A percentile compares a stretch with the other conserved stretches of the same genome.
phyloP scores from a whole-genome alignment of 2,329 filamentous ascomycete genomes.

The Penicillium rolfsii region DNA sequence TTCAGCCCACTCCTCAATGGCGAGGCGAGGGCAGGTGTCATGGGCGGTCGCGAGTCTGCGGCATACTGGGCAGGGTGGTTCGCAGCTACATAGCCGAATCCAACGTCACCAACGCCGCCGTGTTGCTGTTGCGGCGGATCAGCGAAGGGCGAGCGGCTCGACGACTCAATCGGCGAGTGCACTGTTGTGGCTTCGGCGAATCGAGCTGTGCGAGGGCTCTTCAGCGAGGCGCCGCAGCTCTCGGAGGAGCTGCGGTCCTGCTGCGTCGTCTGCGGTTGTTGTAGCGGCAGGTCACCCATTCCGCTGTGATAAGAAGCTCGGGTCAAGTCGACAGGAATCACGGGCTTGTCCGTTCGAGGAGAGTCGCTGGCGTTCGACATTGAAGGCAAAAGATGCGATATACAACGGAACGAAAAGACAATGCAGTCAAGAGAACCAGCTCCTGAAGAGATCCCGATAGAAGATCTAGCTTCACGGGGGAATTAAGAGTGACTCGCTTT shows the following conservation, averaged over 20 bases:
- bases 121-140: slow-evolving; percentile 56
- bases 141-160: slow-evolving; percentile 53
- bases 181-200: slow-evolving; percentile 69
- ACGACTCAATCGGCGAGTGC: slow-evolving; percentile 61
- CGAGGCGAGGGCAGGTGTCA: slow-evolving; percentile 52
- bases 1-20: slow-evolving; percentile 90
- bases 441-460: slow-evolving; percentile 29
- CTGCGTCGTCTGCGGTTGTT: slow-evolving; percentile 33
- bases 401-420: slow-evolving; percentile 11
- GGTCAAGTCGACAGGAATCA: slow-evolving; percentile 46
- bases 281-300: slow-evolving; percentile 33
- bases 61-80: slow-evolving; percentile 55
- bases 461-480: slow-evolving; percentile 3
- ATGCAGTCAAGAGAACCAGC: slow-evolving; percentile 41
- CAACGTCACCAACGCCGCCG: slow-evolving; percentile 73
- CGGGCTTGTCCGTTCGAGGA: slow-evolving; percentile 40
- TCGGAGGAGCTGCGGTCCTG: slow-evolving; percentile 38
- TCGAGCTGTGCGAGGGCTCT: slow-evolving; percentile 61
- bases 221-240: slow-evolving; percentile 43
- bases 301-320: slow-evolving; percentile 36
- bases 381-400: slow-evolving; percentile 6
- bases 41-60: slow-evolving; percentile 63
- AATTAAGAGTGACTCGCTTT: slow-evolving; percentile 4
- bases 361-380: slow-evolving; percentile 36
- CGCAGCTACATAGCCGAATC: slow-evolving; percentile 83